Evolutionary conservation across 805 yeast genomes (phyloP).

Genomic region (Candida namnaoensis): DNA sequence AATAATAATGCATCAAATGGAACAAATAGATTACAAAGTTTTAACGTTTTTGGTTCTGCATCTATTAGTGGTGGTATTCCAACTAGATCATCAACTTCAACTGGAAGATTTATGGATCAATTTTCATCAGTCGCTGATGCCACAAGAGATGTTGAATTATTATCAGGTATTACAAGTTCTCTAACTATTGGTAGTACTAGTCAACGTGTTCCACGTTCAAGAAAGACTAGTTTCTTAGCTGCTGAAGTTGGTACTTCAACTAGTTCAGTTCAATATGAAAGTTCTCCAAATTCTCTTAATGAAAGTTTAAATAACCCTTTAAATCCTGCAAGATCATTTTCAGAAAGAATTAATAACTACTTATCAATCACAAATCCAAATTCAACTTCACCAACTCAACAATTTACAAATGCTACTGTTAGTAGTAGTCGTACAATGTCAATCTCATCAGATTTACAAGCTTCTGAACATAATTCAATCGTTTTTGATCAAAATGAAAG

Average conservation of each 20-base stretch:
- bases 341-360: slow-evolving; percentile 55
- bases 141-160: slow-evolving; percentile 53
- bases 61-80: slow-evolving; percentile 46
- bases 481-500: slow-evolving; percentile 19
- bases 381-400: slow-evolving; percentile 35
- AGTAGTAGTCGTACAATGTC: slow-evolving; percentile 15
- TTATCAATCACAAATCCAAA: no score
- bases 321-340: slow-evolving; percentile 15
- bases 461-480: slow-evolving; percentile 26
- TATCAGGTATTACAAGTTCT: slow-evolving; percentile 34
- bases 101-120: slow-evolving; percentile 47
- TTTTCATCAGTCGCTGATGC: slow-evolving; percentile 62
- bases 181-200: slow-evolving; percentile 22
- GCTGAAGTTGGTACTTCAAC: slow-evolving; percentile 19
- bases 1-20: slow-evolving; percentile 13
- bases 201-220: slow-evolving; percentile 27
- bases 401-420: slow-evolving; percentile 17
- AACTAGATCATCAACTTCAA: slow-evolving; percentile 16
- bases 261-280: slow-evolving; percentile 10
- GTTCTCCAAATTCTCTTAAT: slow-evolving; percentile 19
- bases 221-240: slow-evolving; percentile 44
- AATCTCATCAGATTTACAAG: slow-evolving; percentile 17
- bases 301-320: slow-evolving; percentile 18
- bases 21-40: slow-evolving; percentile 19
- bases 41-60: slow-evolving; percentile 46